Conservation (phyloP, 768 basidiomycete genomes). For the Candolleomyces eurysporus region DNA sequence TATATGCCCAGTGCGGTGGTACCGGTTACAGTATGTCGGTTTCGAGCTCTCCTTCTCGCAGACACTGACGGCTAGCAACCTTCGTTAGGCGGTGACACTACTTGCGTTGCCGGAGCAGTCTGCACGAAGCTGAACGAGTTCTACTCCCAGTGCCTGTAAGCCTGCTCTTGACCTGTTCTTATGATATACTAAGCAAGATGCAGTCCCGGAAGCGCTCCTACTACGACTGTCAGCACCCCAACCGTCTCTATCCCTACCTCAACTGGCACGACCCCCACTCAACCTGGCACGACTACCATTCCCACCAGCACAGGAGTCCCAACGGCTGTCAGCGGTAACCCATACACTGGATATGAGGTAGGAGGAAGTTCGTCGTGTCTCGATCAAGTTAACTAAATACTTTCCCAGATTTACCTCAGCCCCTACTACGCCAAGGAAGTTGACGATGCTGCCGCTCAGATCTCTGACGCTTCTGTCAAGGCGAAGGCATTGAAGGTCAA, state of each 20-base stretch:
- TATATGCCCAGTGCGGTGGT: slow-evolving; percentile 57
- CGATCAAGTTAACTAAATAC: background rate
- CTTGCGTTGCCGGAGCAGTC: slow-evolving; percentile 34
- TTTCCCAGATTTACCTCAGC: slow-evolving; percentile 44
- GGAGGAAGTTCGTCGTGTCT: background rate
- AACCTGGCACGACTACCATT: slow-evolving; percentile 18
- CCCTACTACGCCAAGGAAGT: slow-evolving; percentile 60
- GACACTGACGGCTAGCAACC: background rate
- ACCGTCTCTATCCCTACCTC: background rate
- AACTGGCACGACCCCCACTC: background rate
- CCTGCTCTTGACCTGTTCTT: slow-evolving; percentile 35
- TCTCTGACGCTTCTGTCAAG: slow-evolving; percentile 46
- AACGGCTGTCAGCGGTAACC: slow-evolving; percentile 42
- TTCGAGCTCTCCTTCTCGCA: background rate
- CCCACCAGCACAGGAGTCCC: slow-evolving; percentile 18
- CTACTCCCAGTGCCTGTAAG: slow-evolving; percentile 44
- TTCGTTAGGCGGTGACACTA: slow-evolving; percentile 35
- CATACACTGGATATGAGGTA: slow-evolving; percentile 49
- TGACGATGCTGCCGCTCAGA: slow-evolving; percentile 43
- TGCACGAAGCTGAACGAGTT: slow-evolving; percentile 34
- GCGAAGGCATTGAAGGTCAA: slow-evolving; percentile 53
- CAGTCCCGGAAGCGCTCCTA: background rate
- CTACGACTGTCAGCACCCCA: background rate
- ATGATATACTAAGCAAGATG: background rate
- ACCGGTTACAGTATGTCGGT: slow-evolving; percentile 44